Evolutionary conservation across 83 land plant genomes (phyloP), one percentile per base, ranked within the genome.

Genomic region (Diphasiastrum complanatum): DNA sequence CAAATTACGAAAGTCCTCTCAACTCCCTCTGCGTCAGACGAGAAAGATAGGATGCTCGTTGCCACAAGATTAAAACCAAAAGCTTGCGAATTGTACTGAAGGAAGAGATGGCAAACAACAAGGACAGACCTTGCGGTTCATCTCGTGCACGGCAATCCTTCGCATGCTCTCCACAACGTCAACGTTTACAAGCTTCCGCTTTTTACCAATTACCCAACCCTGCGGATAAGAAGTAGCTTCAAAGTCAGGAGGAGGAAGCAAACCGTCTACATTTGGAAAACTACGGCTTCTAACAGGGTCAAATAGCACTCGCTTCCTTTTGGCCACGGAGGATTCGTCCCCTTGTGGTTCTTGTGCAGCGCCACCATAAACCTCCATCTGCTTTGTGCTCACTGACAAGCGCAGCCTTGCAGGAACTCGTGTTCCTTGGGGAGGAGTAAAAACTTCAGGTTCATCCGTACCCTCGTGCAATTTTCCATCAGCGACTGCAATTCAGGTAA

Each of bases 151-250:
- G 11, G 96, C 96, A 70, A 89, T 86, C 52, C 83, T 75, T 16
- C 96, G 67, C 96, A 86, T 86, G 69, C 96, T 89, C 77, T 89
- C 96, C 26, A 89, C 96, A 34, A 89, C 96, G 54, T 89, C 96
- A 30, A 89, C 92, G 66, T 89, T 89, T 2, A 89, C 96, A 26
- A 89, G 83, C 76, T 89, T 90, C 31, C 97, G 60, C 69, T 84
- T 86, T 79, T 90, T 90, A 5, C 97, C 97, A 30, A 86, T 75
- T 48, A 90, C 76, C 97, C 97, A 90, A 5, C 89, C 93, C 33
- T 66, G 61, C 12, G 97, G 97, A 72, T 90, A 90, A n/a, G 57
- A 28, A 14, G 84, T 61, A 23, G 83, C 2, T 22, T 90, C 97
- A 61, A 90, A 90, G 55, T 90, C 97, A 4, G 97, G 97, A 12